Evolutionary conservation across 768 basidiomycete species (phyloP).

Genomic region (Sarcodon aspratus): DNA sequence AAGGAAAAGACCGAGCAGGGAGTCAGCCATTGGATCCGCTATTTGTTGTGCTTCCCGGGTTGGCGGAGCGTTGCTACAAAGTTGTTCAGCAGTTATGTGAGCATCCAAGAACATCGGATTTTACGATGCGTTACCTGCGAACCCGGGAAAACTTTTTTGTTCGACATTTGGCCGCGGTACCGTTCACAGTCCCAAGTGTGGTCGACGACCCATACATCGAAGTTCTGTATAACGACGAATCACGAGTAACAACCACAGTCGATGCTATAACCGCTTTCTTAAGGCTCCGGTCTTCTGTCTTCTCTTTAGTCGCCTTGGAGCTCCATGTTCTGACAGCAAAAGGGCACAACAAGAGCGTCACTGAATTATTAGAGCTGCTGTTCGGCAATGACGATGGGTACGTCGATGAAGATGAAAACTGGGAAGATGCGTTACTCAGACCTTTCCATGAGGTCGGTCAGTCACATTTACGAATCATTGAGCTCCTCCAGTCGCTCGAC

Average conservation of each 20-base stretch:
- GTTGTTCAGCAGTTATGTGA: slow-evolving; percentile 79
- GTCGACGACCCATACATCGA: slow-evolving; percentile 41
- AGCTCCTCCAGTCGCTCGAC: slow-evolving; percentile 76
- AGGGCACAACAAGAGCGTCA: slow-evolving; percentile 60
- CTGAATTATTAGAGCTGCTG: slow-evolving; percentile 68
- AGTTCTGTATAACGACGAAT: slow-evolving; percentile 61
- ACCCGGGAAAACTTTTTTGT: slow-evolving; percentile 85
- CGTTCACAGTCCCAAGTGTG: slow-evolving; percentile 46
- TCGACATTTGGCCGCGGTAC: slow-evolving; percentile 70
- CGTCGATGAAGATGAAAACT: slow-evolving; percentile 28
- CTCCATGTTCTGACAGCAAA: slow-evolving; percentile 77
- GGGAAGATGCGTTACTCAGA: slow-evolving; percentile 38
- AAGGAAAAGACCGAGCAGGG: slow-evolving; percentile 27
- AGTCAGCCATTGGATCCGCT: slow-evolving; percentile 32
- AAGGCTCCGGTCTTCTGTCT: slow-evolving; percentile 70
- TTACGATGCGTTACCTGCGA: slow-evolving; percentile 76
- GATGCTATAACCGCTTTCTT: slow-evolving; percentile 65
- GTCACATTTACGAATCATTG: slow-evolving; percentile 76
- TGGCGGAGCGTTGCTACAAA: slow-evolving; percentile 81
- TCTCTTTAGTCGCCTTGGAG: slow-evolving; percentile 82
- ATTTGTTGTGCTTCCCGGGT: slow-evolving; percentile 52
- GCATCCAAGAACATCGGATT: slow-evolving; percentile 75
- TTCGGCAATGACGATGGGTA: slow-evolving; percentile 53
- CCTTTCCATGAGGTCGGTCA: slow-evolving; percentile 70
- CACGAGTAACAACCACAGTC: slow-evolving; percentile 56